A percentile compares a stretch with the other conserved stretches of the same genome.
phyloP scores from a whole-genome alignment of 176 grass and related monocot genomes.

The Phoenix dactylifera region DNA sequence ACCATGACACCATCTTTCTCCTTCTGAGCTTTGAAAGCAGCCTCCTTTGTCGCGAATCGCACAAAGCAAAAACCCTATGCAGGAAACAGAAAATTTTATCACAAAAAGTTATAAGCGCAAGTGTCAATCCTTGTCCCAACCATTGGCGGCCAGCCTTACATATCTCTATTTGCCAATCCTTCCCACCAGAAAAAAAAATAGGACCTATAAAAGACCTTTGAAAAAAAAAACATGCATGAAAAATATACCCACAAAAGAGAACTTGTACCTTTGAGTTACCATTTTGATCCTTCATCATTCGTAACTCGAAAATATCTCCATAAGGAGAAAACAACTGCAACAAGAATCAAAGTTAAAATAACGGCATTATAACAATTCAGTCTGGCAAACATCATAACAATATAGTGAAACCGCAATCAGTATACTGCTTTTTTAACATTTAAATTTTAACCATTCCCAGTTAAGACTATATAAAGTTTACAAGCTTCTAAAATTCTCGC shows the following conservation, averaged over 20 bases:
- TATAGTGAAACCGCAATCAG: background rate
- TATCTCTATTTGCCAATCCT: no score
- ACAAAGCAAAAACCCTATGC: slow-evolving; percentile 84
- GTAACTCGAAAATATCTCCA: slow-evolving; percentile 52
- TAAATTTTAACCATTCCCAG: no score
- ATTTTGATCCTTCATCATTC: slow-evolving; percentile 62
- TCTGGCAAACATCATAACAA: background rate
- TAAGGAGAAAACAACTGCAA: slow-evolving; percentile 74
- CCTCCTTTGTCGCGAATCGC: slow-evolving; percentile 47
- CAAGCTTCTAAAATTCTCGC: no score
- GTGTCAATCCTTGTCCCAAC: background rate
- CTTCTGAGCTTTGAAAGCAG: slow-evolving; percentile 46
- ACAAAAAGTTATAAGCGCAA: background rate
- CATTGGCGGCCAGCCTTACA: no score
- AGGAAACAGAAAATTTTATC: slow-evolving; percentile 12
- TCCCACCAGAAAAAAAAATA: no score
- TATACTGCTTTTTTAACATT: no score
- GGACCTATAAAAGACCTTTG: no score
- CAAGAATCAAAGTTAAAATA: slow-evolving; percentile 15
- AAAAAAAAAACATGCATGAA: background rate
- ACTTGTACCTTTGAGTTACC: slow-evolving; percentile 52
- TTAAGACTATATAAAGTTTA: no score
- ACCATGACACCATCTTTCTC: slow-evolving; percentile 55
- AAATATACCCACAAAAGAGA: slow-evolving; percentile 17
- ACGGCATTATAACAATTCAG: background rate